Percentiles rank a stretch among this genome's conserved stretches.
phyloP scores from a whole-genome alignment of 768 basidiomycete species.

The Boletus pseudo-olivaceus region DNA sequence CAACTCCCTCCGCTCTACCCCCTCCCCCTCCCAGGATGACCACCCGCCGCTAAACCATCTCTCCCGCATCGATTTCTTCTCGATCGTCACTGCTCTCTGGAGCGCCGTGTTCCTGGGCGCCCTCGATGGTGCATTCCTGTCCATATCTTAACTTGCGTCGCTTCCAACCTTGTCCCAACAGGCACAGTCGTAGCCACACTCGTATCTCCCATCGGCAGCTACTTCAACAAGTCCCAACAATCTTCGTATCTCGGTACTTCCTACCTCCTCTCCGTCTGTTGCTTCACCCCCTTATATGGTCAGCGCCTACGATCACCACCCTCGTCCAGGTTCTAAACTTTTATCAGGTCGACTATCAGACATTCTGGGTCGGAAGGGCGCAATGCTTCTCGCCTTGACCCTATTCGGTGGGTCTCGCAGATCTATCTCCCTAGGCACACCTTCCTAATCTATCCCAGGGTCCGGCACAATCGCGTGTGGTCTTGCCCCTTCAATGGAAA shows the following conservation, averaged over 20 bases:
- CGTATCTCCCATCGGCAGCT: conserved; percentile 78
- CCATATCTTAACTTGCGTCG: not conserved
- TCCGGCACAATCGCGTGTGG: conserved; percentile 85
- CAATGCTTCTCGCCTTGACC: conserved; percentile 79
- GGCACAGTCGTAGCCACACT: conserved; percentile 88
- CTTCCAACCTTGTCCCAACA: conserved; percentile 7
- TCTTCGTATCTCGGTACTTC: conserved; percentile 87
- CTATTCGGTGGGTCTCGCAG: conserved; percentile 64
- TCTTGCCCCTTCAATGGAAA: conserved; percentile 80
- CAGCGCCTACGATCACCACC: conserved; percentile 21
- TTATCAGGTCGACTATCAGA: conserved; percentile 74
- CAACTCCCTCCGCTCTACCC: conserved; percentile 38
- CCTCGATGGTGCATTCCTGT: conserved; percentile 62
- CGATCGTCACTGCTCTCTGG: conserved; percentile 79
- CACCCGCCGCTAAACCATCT: conserved; percentile 41
- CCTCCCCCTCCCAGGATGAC: conserved; percentile 23
- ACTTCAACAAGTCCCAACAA: conserved; percentile 75
- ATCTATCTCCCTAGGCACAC: conserved; percentile 13
- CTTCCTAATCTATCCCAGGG: conserved; percentile 41
- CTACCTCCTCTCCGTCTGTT: conserved; percentile 84
- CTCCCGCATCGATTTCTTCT: conserved; percentile 53
- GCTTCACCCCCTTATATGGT: conserved; percentile 90
- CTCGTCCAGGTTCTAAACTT: conserved; percentile 15
- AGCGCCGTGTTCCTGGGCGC: conserved; percentile 81
- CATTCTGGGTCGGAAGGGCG: conserved; percentile 80